Conservation (phyloP, 148 eudicot species). For the Rhododendron williamsianum region DNA sequence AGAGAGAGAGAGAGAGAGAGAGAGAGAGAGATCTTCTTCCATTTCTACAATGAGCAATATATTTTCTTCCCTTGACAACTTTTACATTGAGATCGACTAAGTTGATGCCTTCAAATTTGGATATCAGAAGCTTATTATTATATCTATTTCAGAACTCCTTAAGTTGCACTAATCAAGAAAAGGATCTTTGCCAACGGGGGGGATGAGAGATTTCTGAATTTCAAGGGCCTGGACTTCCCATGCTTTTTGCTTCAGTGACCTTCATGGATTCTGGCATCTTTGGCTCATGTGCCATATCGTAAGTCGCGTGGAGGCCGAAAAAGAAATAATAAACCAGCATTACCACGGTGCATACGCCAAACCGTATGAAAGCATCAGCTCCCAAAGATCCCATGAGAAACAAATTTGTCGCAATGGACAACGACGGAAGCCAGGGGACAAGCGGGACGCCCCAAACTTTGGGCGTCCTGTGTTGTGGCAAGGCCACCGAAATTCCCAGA, state of each 20-base stretch:
- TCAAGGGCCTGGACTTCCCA: slow-evolving; percentile 9
- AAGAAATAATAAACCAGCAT: slow-evolving; percentile 42
- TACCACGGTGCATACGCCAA: slow-evolving; percentile 29
- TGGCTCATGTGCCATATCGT: slow-evolving; percentile 33
- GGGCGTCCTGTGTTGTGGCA: slow-evolving; percentile 48
- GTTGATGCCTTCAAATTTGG: not conserved
- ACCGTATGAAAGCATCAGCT: slow-evolving; percentile 30
- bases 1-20: too few species aligned
- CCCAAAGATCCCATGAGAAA: slow-evolving; percentile 67
- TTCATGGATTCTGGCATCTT: slow-evolving; percentile 6
- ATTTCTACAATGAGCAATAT: not conserved
- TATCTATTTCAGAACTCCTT: not conserved
- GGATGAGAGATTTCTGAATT: not conserved
- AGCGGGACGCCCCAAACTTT: slow-evolving; percentile 74
- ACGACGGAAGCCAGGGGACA: slow-evolving; percentile 69
- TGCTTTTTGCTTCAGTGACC: slow-evolving; percentile 2
- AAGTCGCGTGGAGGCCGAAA: slow-evolving; percentile 46
- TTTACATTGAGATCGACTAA: not conserved
- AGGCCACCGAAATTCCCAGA: slow-evolving; percentile 29
- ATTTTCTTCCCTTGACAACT: not conserved
- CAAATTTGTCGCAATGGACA: slow-evolving; percentile 50
- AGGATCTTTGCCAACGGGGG: not conserved
- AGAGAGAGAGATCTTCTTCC: not conserved
- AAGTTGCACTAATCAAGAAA: not conserved
- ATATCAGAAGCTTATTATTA: not conserved